Conservation (phyloP, 176 grass and related monocot genomes). For the Carex myosuroides region DNA sequence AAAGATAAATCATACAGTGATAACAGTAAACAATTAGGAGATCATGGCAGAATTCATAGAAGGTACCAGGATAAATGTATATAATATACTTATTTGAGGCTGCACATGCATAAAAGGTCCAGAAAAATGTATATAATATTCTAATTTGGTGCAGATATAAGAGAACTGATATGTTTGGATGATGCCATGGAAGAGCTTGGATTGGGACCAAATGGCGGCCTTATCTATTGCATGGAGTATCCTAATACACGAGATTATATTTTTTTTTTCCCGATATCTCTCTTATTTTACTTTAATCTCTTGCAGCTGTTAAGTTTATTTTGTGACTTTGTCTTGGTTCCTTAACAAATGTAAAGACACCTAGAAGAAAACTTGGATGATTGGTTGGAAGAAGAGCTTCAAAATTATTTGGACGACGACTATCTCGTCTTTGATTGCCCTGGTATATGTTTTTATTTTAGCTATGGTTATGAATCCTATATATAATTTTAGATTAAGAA, state of each 20-base stretch:
- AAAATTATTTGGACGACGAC: constrained; percentile 86
- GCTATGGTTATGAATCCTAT: neutral
- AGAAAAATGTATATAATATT: neutral
- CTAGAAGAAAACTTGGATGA: constrained; percentile 93
- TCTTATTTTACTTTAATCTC: neutral
- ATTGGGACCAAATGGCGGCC: constrained; percentile 77
- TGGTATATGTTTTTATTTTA: constrained; percentile 36
- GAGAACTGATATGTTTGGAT: constrained; percentile 86
- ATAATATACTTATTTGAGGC: neutral
- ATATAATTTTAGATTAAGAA: neutral
- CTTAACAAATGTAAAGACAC: constrained; percentile 60
- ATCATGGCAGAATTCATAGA: too few relatives aligned
- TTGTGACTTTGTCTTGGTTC: constrained; percentile 26
- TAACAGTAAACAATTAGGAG: neutral
- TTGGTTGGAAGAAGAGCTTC: constrained; percentile 85
- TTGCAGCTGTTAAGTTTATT: constrained; percentile 11
- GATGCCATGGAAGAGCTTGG: constrained; percentile 96
- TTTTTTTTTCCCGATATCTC: neutral
- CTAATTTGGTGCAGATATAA: constrained; percentile 51
- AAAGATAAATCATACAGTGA: neutral
- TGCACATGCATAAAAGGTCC: neutral
- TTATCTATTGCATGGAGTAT: constrained; percentile 99
- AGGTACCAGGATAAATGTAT: too few relatives aligned
- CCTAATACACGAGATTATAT: constrained; percentile 30
- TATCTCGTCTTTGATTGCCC: constrained; percentile 98